Conservation (phyloP, 2,329 filamentous ascomycete species). For the Raffaelea arxii region DNA sequence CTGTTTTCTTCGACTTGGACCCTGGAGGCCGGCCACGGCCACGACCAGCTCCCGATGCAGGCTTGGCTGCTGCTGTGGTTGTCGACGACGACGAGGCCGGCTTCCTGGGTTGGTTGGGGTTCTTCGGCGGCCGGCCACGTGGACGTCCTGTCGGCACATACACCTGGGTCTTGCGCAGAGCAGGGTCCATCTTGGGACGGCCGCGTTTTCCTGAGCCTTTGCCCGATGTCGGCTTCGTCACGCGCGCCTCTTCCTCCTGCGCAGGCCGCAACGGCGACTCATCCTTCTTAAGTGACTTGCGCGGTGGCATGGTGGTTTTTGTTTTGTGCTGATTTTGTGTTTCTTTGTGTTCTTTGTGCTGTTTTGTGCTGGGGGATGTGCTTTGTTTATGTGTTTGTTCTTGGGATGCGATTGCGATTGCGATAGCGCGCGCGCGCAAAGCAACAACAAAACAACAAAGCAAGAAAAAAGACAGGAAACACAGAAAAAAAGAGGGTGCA, state of each 20-base stretch:
- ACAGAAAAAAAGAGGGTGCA: neutral
- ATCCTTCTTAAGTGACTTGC: constrained; percentile 1
- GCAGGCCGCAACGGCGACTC: constrained; percentile 6
- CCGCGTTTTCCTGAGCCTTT: constrained; percentile 15
- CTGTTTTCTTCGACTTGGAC: constrained; percentile 11
- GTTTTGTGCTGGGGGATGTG: no score
- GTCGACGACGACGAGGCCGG: neutral
- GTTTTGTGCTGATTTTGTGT: no score
- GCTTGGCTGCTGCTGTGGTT: constrained; percentile 4
- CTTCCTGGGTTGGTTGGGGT: constrained; percentile 12
- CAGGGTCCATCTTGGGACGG: constrained; percentile 15
- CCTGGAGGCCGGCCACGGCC: constrained; percentile 12
- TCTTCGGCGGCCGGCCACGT: constrained; percentile 14
- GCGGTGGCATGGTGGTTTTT: constrained; percentile 10
- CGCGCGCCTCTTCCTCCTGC: constrained; percentile 13
- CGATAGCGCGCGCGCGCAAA: neutral
- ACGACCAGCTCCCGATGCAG: constrained; percentile 8
- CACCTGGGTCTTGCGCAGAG: constrained; percentile 13
- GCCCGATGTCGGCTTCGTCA: constrained; percentile 12
- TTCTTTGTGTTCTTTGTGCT: no score
- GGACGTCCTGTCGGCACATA: constrained; percentile 16
- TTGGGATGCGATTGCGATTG: no score
- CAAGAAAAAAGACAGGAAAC: neutral
- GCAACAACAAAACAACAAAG: neutral
- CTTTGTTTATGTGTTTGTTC: no score